A percentile compares a stretch with the other conserved stretches of the same genome.
These are phyloP conservation scores for Microcyclosporella mali DNA, from an alignment of 2,329 filamentous ascomycete genomes.

Conservation along the genomic window DNA sequence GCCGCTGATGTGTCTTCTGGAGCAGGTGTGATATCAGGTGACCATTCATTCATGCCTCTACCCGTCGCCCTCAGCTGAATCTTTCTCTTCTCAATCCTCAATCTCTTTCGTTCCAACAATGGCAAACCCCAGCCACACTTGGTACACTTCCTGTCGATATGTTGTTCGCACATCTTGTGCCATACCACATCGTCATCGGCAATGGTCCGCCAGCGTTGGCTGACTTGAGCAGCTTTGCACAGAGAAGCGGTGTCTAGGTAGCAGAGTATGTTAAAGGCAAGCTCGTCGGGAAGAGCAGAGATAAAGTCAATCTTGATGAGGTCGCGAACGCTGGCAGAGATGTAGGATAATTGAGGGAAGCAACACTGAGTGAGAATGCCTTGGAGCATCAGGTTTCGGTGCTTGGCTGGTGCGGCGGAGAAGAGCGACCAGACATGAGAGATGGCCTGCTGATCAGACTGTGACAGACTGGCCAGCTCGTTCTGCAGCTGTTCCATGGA, in stretches of 20 bases:
- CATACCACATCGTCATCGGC: conserved; percentile 98
- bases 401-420: conserved; percentile 87
- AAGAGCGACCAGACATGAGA: conserved; percentile 97
- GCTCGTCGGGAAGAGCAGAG: conserved; percentile 76
- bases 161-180: conserved; percentile 97
- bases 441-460: conserved; percentile 87
- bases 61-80: conserved; percentile 65
- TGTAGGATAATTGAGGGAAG: conserved; percentile 90
- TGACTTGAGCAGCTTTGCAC: conserved; percentile 94
- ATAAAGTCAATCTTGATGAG: conserved; percentile 98
- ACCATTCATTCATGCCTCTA: conserved; percentile 50
- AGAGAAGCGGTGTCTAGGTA: conserved; percentile 90
- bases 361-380: conserved; percentile 95
- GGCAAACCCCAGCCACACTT: conserved; percentile 96
- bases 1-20: conserved; percentile 30
- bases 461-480: conserved; percentile 73
- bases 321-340: conserved; percentile 84
- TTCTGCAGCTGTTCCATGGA: conserved; percentile 94
- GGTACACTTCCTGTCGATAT: conserved; percentile 87
- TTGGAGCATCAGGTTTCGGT: conserved; percentile 92
- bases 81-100: conserved; percentile 80
- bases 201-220: conserved; percentile 74
- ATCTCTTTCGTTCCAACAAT: conserved; percentile 76
- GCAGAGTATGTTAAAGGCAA: conserved; percentile 88
- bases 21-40: conserved; percentile 46